phyloP scores from a whole-genome alignment of 1,139 yeast species.

The Lodderomyces margitis region DNA sequence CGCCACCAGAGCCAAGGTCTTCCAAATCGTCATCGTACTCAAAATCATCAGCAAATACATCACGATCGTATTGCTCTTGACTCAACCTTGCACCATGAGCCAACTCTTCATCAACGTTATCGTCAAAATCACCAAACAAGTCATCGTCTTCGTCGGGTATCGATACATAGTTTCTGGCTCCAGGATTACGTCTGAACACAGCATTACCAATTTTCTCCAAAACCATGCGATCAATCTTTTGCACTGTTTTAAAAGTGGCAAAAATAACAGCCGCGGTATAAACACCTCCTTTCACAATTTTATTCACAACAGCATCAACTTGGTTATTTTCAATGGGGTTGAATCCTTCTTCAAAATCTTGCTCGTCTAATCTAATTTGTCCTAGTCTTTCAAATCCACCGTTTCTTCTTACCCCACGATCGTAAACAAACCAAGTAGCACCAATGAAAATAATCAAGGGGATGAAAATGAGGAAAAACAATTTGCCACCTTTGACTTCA shows the following conservation, averaged over 20 bases:
- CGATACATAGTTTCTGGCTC: conserved; percentile 42
- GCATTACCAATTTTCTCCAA: conserved; percentile 35
- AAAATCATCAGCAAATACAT: conserved; percentile 13
- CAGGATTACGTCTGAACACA: conserved; percentile 40
- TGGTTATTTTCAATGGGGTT: conserved; percentile 63
- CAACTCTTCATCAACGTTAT: conserved; percentile 49
- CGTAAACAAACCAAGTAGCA: conserved; percentile 73
- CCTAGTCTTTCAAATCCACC: conserved; percentile 83
- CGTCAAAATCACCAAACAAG: conserved; percentile 47
- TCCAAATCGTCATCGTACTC: conserved; percentile 34
- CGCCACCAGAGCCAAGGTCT: conserved; percentile 16
- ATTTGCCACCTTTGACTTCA: conserved; percentile 53
- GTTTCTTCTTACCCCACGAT: conserved; percentile 74
- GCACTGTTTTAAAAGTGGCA: conserved; percentile 39
- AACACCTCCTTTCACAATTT: conserved; percentile 60
- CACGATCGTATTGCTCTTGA: conserved; percentile 16
- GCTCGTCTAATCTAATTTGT: conserved; percentile 80
- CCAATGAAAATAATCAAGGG: conserved; percentile 59
- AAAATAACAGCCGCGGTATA: conserved; percentile 46
- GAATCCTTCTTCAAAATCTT: conserved; percentile 62
- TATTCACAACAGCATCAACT: conserved; percentile 63
- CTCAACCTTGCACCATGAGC: conserved; percentile 27
- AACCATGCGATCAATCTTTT: conserved; percentile 34
- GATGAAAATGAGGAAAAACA: conserved; percentile 51
- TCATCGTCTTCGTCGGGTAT: conserved; percentile 48